Conservation (phyloP, 352 stramenopile genomes). For the Paralagenidium karlingii region DNA sequence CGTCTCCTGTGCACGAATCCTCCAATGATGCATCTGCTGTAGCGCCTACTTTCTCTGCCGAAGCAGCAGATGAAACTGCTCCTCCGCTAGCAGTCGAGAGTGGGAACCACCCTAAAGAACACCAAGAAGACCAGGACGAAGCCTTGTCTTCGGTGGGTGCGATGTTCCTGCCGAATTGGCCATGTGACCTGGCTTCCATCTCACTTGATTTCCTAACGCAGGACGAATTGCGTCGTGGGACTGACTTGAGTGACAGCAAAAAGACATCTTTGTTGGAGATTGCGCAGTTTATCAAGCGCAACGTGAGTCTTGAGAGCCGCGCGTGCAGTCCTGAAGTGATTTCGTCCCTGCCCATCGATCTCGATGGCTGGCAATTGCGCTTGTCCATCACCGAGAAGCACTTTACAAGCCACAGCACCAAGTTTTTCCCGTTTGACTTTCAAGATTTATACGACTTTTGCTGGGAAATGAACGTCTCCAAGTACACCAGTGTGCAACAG, state of each 20-base stretch:
- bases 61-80: no score
- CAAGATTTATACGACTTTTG: conserved; percentile 76
- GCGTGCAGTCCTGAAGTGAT: conserved; percentile 78
- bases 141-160: background rate
- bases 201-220: no score
- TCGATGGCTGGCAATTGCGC: conserved; percentile 78
- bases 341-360: conserved; percentile 75
- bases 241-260: conserved; percentile 48
- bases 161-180: background rate
- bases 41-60: no score
- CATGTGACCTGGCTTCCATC: no score
- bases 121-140: background rate
- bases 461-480: conserved; percentile 73
- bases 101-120: no score
- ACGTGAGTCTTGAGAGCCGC: conserved; percentile 71
- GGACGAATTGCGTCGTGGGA: no score
- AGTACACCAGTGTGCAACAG: conserved; percentile 68
- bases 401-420: conserved; percentile 82
- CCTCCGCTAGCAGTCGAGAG: no score
- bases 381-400: conserved; percentile 80
- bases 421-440: conserved; percentile 74
- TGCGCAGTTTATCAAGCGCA: conserved; percentile 58
- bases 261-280: conserved; percentile 60
- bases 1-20: no score
- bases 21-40: no score